A percentile compares a stretch with the other conserved stretches of the same genome.
Conservation (phyloP, 768 basidiomycete genomes). For the Lanmaoa rubissima region DNA sequence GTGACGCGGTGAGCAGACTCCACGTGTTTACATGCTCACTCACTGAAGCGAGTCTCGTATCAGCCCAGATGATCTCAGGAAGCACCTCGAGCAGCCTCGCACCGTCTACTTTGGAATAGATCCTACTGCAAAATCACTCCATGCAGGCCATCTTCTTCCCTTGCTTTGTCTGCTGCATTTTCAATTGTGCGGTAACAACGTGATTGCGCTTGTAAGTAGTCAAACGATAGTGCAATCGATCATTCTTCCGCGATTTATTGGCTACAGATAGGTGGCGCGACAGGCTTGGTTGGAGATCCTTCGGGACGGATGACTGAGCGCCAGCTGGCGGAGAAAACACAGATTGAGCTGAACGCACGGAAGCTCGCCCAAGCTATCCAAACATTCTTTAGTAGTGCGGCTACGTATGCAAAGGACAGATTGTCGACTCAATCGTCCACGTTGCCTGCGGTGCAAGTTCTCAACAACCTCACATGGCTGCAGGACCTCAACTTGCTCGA, state of each 20-base stretch:
- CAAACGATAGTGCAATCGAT: neutral
- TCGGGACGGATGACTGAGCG: conserved; percentile 87
- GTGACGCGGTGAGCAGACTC: conserved; percentile 33
- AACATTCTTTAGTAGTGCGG: conserved; percentile 70
- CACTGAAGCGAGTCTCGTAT: conserved; percentile 2
- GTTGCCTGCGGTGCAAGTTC: conserved; percentile 37
- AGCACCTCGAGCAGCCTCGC: conserved; percentile 38
- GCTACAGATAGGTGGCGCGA: conserved; percentile 88
- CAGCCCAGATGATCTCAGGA: conserved; percentile 44
- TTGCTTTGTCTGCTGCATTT: conserved; percentile 88
- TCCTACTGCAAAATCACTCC: conserved; percentile 85
- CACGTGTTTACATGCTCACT: neutral
- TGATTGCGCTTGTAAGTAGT: conserved; percentile 75
- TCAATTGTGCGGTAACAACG: conserved; percentile 75
- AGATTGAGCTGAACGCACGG: conserved; percentile 63
- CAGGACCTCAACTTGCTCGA: conserved; percentile 69
- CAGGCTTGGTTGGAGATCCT: conserved; percentile 95
- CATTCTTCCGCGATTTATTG: conserved; percentile 1
- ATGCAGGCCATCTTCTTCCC: conserved; percentile 92
- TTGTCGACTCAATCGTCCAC: conserved; percentile 9
- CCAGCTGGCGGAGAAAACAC: conserved; percentile 55
- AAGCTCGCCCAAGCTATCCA: conserved; percentile 62
- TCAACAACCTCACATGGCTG: conserved; percentile 81
- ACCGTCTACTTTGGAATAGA: conserved; percentile 88
- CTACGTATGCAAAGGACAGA: conserved; percentile 52